These are phyloP conservation scores for Fraxinus ornus DNA, from an alignment of 305 asterid species.

Conservation along the genomic window DNA sequence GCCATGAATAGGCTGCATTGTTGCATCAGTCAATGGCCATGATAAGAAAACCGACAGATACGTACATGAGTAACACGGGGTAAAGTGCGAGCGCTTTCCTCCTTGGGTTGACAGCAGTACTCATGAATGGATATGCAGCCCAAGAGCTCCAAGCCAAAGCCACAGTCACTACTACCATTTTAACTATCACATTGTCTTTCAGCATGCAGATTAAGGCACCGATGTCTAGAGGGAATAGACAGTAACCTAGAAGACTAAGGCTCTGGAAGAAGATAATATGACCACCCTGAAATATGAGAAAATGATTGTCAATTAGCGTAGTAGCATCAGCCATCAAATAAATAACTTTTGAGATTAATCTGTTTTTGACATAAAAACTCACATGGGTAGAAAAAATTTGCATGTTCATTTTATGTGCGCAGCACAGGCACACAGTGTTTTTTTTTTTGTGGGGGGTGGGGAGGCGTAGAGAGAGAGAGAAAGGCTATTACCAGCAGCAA, in stretches of 20 bases:
- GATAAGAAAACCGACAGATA: conserved; percentile 63
- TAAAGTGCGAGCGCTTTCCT: conserved; percentile 66
- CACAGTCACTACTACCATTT: conserved; percentile 52
- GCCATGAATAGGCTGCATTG: not conserved
- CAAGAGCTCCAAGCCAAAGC: conserved; percentile 65
- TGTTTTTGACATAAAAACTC: not conserved
- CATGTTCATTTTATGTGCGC: not conserved
- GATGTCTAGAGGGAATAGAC: conserved; percentile 53
- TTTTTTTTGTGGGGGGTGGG: not conserved
- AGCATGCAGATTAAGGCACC: conserved; percentile 59
- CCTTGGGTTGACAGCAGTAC: conserved; percentile 53
- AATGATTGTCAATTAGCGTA: not conserved
- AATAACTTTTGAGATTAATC: not conserved
- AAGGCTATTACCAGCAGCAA: conserved; percentile 68
- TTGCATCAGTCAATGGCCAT: conserved; percentile 47
- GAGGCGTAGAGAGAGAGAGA: conserved; percentile 16
- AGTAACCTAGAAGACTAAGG: conserved; percentile 63
- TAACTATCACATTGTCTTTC: conserved; percentile 48
- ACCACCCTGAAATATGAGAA: conserved; percentile 42
- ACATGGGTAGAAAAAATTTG: not conserved
- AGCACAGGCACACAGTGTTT: not conserved
- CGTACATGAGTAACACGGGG: conserved; percentile 63
- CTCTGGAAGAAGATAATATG: conserved; percentile 70
- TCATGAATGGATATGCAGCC: conserved; percentile 74
- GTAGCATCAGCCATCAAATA: not conserved